phyloP scores from a whole-genome alignment of 257 asterid genomes.

The Solanum chiquidenum region DNA sequence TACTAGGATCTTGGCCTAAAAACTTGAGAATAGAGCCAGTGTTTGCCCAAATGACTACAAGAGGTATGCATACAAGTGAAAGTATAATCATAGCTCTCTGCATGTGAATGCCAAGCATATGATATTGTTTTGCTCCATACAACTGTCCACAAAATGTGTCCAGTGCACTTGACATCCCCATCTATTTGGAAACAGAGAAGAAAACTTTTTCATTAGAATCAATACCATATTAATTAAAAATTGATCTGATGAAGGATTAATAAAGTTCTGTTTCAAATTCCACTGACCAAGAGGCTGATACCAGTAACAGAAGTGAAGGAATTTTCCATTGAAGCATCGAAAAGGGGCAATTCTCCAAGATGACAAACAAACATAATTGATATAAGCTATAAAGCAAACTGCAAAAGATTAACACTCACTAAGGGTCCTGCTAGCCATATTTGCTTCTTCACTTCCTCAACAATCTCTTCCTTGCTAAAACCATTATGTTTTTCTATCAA shows the following conservation, averaged over 20 bases:
- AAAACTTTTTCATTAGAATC: neutral
- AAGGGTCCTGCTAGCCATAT: slow-evolving; percentile 81
- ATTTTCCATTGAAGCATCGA: slow-evolving; percentile 75
- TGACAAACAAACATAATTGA: slow-evolving; percentile 85
- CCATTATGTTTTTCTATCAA: neutral
- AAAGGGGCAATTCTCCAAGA: slow-evolving; percentile 53
- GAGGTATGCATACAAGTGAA: slow-evolving; percentile 49
- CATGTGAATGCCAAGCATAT: slow-evolving; percentile 68
- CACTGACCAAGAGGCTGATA: slow-evolving; percentile 50
- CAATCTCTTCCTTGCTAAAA: slow-evolving; percentile 13
- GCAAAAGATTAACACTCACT: slow-evolving; percentile 40
- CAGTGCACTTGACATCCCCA: slow-evolving; percentile 82
- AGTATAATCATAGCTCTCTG: slow-evolving; percentile 69
- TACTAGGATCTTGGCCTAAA: slow-evolving; percentile 61
- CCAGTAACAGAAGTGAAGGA: slow-evolving; percentile 83
- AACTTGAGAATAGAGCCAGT: slow-evolving; percentile 42
- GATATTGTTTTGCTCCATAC: slow-evolving; percentile 73
- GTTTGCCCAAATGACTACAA: slow-evolving; percentile 61
- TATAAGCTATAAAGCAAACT: slow-evolving; percentile 51
- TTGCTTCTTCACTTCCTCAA: slow-evolving; percentile 58
- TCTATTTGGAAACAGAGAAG: slow-evolving; percentile 16
- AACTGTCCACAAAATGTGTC: slow-evolving; percentile 82
- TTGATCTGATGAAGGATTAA: neutral
- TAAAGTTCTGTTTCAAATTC: neutral
- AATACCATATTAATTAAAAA: neutral